phyloP scores from a whole-genome alignment of 352 stramenopile genomes.

The Phytophthora fragariaefolia region DNA sequence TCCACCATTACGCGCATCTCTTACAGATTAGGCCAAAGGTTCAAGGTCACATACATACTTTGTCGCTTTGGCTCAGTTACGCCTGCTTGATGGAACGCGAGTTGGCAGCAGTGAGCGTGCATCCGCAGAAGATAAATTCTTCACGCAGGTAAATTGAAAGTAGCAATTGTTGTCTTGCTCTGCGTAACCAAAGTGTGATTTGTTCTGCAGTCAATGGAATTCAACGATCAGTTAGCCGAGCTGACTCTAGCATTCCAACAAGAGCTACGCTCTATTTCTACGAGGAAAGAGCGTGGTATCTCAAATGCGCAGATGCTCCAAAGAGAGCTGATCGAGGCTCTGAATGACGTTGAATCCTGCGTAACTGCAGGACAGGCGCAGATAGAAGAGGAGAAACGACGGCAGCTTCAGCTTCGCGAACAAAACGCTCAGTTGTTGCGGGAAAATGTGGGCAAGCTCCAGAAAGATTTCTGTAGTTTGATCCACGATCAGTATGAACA shows the following conservation, averaged over 20 bases:
- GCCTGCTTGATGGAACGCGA: conserved; percentile 52
- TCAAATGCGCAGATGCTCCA: conserved; percentile 73
- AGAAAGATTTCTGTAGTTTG: conserved; percentile 29
- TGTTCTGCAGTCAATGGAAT: conserved; percentile 50
- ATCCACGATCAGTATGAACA: conserved; percentile 35
- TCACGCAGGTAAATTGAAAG: conserved; percentile 40
- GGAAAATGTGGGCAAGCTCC: conserved; percentile 45
- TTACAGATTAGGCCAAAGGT: background rate
- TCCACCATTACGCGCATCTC: background rate
- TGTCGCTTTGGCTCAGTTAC: conserved; percentile 36
- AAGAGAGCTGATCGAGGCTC: conserved; percentile 58
- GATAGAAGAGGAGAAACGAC: conserved; percentile 54
- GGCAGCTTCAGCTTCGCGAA: conserved; percentile 48
- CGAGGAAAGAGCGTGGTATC: conserved; percentile 40
- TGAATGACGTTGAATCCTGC: conserved; percentile 63
- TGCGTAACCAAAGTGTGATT: background rate
- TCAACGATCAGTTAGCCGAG: conserved; percentile 68
- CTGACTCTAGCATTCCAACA: conserved; percentile 63
- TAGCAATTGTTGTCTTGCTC: background rate
- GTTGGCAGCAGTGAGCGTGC: conserved; percentile 50
- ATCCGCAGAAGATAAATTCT: conserved; percentile 53
- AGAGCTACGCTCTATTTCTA: conserved; percentile 57
- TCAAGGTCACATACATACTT: background rate
- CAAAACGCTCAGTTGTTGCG: conserved; percentile 47
- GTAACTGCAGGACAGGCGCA: conserved; percentile 49